Evolutionary conservation across 306 rosid genomes (phyloP).

Genomic region (Pyrus communis): DNA sequence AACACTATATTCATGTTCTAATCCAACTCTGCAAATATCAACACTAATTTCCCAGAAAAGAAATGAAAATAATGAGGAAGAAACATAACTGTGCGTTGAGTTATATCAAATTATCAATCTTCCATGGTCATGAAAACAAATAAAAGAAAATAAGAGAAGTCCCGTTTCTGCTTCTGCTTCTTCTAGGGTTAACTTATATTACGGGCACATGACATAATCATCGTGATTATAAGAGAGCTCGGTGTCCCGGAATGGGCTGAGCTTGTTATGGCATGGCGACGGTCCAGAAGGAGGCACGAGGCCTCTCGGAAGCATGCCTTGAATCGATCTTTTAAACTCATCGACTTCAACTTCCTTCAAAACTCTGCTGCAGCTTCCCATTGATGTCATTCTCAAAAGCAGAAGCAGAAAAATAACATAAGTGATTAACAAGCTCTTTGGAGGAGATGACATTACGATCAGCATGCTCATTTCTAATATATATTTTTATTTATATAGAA

Average conservation of each 20-base stretch:
- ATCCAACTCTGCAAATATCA: background rate
- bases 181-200: background rate
- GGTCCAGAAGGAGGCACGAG: constrained; percentile 76
- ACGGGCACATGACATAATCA: constrained; percentile 44
- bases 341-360: background rate
- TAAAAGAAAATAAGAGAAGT: background rate
- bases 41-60: background rate
- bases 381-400: constrained; percentile 20
- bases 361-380: constrained; percentile 31
- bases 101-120: background rate
- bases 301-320: constrained; percentile 46
- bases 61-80: background rate
- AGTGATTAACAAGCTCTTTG: background rate
- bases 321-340: constrained; percentile 22
- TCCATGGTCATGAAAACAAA: background rate
- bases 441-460: background rate
- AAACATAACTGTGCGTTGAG: background rate
- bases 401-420: constrained; percentile 10
- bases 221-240: constrained; percentile 17
- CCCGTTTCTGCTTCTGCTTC: background rate
- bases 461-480: background rate
- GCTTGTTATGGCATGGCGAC: constrained; percentile 52
- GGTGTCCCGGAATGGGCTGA: constrained; percentile 28
- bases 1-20: background rate
- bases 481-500: background rate